These are phyloP conservation scores for Hydnum rufescens DNA, from an alignment of 768 basidiomycete genomes.

Conservation along the genomic window DNA sequence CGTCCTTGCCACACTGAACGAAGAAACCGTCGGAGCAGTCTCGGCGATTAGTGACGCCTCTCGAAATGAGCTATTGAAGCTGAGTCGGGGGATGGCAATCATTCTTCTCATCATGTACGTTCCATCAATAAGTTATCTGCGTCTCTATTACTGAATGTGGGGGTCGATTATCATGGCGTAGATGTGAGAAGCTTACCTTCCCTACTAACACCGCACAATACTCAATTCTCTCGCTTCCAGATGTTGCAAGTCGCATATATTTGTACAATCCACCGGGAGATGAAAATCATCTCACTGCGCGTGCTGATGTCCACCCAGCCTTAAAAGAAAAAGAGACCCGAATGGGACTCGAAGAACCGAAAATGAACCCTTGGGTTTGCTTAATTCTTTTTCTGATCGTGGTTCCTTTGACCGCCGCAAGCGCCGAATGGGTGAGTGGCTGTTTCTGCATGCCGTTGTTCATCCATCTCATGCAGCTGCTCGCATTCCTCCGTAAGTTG, in stretches of 20 bases:
- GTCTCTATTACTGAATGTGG: background rate
- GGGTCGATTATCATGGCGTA: background rate
- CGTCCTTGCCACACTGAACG: background rate
- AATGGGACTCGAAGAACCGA: conserved; percentile 3
- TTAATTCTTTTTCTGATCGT: conserved; percentile 30
- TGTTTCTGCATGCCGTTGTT: background rate
- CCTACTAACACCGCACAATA: background rate
- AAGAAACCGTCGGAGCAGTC: conserved; percentile 3
- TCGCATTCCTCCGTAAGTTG: no score
- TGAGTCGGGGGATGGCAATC: conserved; percentile 47
- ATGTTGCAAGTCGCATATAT: conserved; percentile 47
- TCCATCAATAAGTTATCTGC: background rate
- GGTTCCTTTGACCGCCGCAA: conserved; percentile 43
- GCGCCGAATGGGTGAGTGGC: conserved; percentile 43
- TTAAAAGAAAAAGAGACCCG: conserved; percentile 14
- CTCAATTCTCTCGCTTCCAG: background rate
- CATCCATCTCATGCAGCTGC: no score
- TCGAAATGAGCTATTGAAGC: conserved; percentile 31
- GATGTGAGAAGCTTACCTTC: conserved; percentile 13
- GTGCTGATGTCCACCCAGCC: background rate
- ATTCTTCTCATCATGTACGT: conserved; percentile 26
- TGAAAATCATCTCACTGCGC: conserved; percentile 19
- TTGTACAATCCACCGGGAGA: conserved; percentile 52
- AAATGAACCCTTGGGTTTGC: conserved; percentile 37
- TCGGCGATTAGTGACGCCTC: conserved; percentile 24